Base-by-base conservation (phyloP, 1,284 basidiomycete species). In the Apiotrichum siamense region DNA sequence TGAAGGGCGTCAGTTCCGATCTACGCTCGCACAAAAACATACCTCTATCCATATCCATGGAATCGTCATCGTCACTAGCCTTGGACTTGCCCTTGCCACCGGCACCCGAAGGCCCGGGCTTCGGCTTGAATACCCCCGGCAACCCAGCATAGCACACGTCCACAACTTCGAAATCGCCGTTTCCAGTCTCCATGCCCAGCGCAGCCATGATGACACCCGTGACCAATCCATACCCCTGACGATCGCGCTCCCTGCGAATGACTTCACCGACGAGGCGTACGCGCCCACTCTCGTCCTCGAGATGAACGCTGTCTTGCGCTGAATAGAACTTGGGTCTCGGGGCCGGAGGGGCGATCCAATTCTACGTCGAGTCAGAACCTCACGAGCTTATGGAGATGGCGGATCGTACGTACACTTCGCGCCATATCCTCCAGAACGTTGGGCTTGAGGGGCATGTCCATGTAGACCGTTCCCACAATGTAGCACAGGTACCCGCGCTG, bases 381-480 rank as follows among this genome's bases (percentile, higher is more conserved):
- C n/a, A n/a, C n/a, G n/a, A n/a, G n/a, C n/a, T n/a, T n/a, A n/a
- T n/a, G n/a, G n/a, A n/a, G n/a, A 6, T 18, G 9, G 17, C 15
- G 21, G 23, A 20, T 39, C 20, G 46, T 21, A 41, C 86, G 63
- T 65, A 96, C 94, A 65, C 98, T 91, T 66, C 88, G 80, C 13
- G 86, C 90, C 60, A 98, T 81, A 61, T 99, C 96, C 64, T 93
- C 87, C 49, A 99, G 80, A 13, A 99, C 88, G 63, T 97, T 97
- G 0, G 94, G 94, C 70, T 99, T 99, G 50, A 97, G 79, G 4
- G 88, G 88, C 96, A 98, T 97, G 56, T 96, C 88, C 81, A 96
- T 86, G 73, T 97, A 99, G 2, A 97, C 83, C 0, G 94, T 98
- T 3, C 94, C 94, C 52, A 96, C 78, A 55, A 98, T 82, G 72